Conservation (phyloP, 305 asterid species). For the Fraxinus platypoda region DNA sequence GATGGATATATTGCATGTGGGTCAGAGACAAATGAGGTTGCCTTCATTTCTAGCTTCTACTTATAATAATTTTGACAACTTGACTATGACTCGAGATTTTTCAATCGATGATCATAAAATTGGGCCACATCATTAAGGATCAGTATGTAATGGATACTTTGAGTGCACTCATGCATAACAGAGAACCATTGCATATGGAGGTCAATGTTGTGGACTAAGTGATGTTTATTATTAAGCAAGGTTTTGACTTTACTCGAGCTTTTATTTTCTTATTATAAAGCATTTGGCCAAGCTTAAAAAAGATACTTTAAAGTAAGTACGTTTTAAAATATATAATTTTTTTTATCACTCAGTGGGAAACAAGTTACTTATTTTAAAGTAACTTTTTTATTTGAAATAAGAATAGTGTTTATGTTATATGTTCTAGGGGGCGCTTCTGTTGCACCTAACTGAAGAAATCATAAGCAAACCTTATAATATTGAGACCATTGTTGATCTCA, state of each 20-base stretch:
- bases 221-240: neutral
- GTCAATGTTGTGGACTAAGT: neutral
- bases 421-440: neutral
- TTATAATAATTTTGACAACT: slow-evolving; percentile 1
- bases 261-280: neutral
- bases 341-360: neutral
- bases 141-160: slow-evolving; percentile 1
- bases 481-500: neutral
- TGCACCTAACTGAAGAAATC: slow-evolving; percentile 1
- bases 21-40: slow-evolving; percentile 94
- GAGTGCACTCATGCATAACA: neutral
- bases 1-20: slow-evolving; percentile 95
- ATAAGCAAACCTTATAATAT: neutral
- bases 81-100: neutral
- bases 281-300: neutral
- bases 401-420: neutral
- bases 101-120: neutral
- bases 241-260: neutral
- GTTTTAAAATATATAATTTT: neutral
- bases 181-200: neutral
- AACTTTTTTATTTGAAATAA: neutral
- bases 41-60: slow-evolving; percentile 24
- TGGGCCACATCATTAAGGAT: neutral
- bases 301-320: neutral
- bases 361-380: neutral